Percentiles rank a stretch among this genome's conserved stretches.
Conservation (phyloP, 139 green algal species). For the Raphidocelis subcapitata region DNA sequence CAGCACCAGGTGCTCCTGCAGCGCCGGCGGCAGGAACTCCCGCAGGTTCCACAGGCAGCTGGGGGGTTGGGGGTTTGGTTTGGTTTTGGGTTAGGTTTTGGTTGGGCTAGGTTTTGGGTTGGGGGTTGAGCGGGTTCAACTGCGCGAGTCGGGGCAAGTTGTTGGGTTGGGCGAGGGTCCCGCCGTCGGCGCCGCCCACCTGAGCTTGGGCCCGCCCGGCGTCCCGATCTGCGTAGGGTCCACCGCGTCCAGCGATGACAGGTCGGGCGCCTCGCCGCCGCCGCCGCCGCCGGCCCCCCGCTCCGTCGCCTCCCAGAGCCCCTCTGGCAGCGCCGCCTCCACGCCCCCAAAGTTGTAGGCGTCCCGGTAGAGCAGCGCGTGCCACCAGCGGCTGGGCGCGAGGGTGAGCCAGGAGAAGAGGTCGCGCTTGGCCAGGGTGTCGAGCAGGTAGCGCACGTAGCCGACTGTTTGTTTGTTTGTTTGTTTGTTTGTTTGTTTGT, state of each 20-base stretch:
- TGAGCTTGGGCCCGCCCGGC: slow-evolving; percentile 21
- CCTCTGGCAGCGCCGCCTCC: slow-evolving; percentile 17
- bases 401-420: slow-evolving; percentile 82
- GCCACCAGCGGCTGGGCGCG: slow-evolving; percentile 65
- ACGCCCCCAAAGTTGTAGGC: slow-evolving; percentile 78
- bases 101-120: not conserved
- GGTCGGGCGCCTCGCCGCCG: not conserved
- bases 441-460: slow-evolving; percentile 84
- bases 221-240: slow-evolving; percentile 18
- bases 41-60: slow-evolving; percentile 58
- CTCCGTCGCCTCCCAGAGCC: slow-evolving; percentile 30
- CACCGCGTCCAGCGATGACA: slow-evolving; percentile 1
- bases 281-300: not conserved
- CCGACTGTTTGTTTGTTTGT: too few species aligned
- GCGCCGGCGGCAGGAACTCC: slow-evolving; percentile 70
- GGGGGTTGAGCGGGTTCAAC: not conserved
- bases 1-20: slow-evolving; percentile 65
- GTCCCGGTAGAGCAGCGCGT: slow-evolving; percentile 84
- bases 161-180: too few species aligned
- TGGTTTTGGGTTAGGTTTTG: not conserved
- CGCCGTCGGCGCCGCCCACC: slow-evolving; percentile 14
- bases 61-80: too few species aligned
- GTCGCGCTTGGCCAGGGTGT: slow-evolving; percentile 66
- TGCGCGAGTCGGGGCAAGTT: not conserved
- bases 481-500: too few species aligned